Percentiles rank a stretch among this genome's conserved stretches.
Conservation (phyloP, 768 basidiomycete genomes). For the Boletus speciosus region DNA sequence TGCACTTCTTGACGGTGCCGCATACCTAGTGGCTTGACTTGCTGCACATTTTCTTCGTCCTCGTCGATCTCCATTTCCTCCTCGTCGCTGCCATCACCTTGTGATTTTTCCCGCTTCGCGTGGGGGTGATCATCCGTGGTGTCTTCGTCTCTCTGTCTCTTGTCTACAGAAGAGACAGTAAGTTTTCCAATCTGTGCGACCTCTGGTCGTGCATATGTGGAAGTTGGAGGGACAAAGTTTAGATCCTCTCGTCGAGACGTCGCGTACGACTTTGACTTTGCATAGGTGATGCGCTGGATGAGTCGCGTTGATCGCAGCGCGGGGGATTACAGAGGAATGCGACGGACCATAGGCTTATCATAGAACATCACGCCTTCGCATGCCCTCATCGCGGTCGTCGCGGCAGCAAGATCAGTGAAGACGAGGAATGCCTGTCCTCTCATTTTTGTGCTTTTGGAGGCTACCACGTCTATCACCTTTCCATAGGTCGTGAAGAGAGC, state of each 20-base stretch:
- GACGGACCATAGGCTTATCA: conserved; percentile 82
- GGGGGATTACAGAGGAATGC: conserved; percentile 2
- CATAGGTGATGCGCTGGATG: conserved; percentile 82
- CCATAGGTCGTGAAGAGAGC: conserved; percentile 93
- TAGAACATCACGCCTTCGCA: conserved; percentile 93
- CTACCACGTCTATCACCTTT: conserved; percentile 89
- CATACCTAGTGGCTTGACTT: conserved; percentile 45
- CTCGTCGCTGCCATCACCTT: conserved; percentile 63
- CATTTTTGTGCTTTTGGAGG: conserved; percentile 81
- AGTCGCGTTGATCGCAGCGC: conserved; percentile 10
- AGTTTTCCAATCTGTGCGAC: conserved; percentile 38
- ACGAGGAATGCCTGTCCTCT: conserved; percentile 95
- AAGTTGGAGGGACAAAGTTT: conserved; percentile 69
- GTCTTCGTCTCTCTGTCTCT: conserved; percentile 66
- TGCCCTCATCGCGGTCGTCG: conserved; percentile 89
- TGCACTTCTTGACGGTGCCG: conserved; percentile 17
- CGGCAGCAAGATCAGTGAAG: conserved; percentile 85
- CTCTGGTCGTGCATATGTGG: conserved; percentile 54
- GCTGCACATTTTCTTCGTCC: conserved; percentile 61
- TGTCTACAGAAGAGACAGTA: conserved; percentile 43
- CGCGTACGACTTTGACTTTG: conserved; percentile 85
- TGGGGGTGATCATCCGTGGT: conserved; percentile 49
- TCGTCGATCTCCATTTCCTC: conserved; percentile 96
- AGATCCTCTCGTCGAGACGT: conserved; percentile 78
- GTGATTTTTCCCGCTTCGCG: conserved; percentile 67